phyloP scores from a whole-genome alignment of 2,329 filamentous ascomycete genomes.

The Hysterium pulicare region DNA sequence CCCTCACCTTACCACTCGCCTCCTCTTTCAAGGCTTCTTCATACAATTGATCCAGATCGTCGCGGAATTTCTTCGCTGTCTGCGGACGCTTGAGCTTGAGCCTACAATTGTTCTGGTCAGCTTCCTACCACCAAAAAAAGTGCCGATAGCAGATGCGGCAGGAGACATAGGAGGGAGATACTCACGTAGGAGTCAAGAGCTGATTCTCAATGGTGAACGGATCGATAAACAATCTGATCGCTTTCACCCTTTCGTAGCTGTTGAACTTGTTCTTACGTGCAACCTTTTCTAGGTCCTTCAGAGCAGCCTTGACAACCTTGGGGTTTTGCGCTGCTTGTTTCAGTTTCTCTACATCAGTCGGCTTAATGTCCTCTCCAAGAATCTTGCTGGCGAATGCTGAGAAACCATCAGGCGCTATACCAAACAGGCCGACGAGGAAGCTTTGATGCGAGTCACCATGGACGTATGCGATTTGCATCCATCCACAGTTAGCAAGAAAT shows the following conservation, averaged over 20 bases:
- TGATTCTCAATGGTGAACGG: slow-evolving; percentile 94
- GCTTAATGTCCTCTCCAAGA: slow-evolving; percentile 62
- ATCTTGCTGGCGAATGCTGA: slow-evolving; percentile 76
- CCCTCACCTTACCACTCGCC: slow-evolving; percentile 40
- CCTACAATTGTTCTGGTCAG: slow-evolving; percentile 38
- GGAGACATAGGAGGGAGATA: slow-evolving; percentile 24
- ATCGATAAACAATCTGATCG: slow-evolving; percentile 72
- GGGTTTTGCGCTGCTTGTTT: slow-evolving; percentile 64
- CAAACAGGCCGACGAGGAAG: slow-evolving; percentile 80
- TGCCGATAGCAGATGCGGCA: neutral
- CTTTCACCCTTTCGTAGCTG: slow-evolving; percentile 79
- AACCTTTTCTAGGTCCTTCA: slow-evolving; percentile 75
- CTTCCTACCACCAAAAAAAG: neutral
- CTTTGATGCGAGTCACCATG: slow-evolving; percentile 86
- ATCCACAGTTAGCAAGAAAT: slow-evolving; percentile 75
- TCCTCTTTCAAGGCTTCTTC: slow-evolving; percentile 48
- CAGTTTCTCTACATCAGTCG: slow-evolving; percentile 65
- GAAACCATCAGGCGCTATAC: slow-evolving; percentile 80
- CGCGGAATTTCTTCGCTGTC: slow-evolving; percentile 59
- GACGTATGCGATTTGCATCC: slow-evolving; percentile 78
- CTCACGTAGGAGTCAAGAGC: slow-evolving; percentile 82
- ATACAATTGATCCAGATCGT: slow-evolving; percentile 59
- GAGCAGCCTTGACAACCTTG: slow-evolving; percentile 69
- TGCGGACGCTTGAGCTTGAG: slow-evolving; percentile 71
- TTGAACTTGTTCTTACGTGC: slow-evolving; percentile 86